Conservation (phyloP, 768 basidiomycete species). For the Boletellus ananiceps region DNA sequence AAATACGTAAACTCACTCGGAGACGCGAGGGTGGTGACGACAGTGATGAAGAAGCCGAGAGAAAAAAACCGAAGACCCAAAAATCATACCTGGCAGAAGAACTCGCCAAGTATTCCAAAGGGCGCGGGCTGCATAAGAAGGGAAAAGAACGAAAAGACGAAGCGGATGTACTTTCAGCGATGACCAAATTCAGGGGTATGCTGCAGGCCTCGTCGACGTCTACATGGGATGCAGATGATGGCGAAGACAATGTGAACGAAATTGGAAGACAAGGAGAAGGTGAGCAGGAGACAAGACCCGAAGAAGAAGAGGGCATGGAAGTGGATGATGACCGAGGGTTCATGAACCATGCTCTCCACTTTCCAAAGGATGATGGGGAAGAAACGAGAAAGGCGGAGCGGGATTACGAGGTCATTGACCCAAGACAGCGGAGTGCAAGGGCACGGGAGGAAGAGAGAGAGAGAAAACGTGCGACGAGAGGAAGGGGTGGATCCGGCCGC, state of each 20-base stretch:
- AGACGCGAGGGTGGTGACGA: constrained; percentile 51
- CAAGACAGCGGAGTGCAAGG: constrained; percentile 62
- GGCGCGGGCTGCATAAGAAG: constrained; percentile 53
- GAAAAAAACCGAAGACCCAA: constrained; percentile 50
- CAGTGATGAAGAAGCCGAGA: constrained; percentile 59
- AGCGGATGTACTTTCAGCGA: constrained; percentile 59
- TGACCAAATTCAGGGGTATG: constrained; percentile 69
- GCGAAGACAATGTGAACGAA: constrained; percentile 12
- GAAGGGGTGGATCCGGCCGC: constrained; percentile 17
- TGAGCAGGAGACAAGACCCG: constrained; percentile 13
- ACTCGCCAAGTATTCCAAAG: constrained; percentile 73
- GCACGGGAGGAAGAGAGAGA: constrained; percentile 79
- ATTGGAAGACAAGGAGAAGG: constrained; percentile 4
- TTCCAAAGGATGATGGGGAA: constrained; percentile 75
- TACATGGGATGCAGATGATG: constrained; percentile 24
- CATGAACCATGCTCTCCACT: constrained; percentile 64
- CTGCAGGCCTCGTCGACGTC: constrained; percentile 43
- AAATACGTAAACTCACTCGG: constrained; percentile 74
- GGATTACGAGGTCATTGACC: constrained; percentile 89
- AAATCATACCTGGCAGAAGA: constrained; percentile 78
- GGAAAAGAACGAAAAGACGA: constrained; percentile 65
- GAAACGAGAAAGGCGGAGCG: constrained; percentile 73
- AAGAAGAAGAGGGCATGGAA: constrained; percentile 56
- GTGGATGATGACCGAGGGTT: constrained; percentile 77
- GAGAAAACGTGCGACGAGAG: constrained; percentile 41